Conservation (phyloP, 306 rosid genomes). For the Vigna radiata region DNA sequence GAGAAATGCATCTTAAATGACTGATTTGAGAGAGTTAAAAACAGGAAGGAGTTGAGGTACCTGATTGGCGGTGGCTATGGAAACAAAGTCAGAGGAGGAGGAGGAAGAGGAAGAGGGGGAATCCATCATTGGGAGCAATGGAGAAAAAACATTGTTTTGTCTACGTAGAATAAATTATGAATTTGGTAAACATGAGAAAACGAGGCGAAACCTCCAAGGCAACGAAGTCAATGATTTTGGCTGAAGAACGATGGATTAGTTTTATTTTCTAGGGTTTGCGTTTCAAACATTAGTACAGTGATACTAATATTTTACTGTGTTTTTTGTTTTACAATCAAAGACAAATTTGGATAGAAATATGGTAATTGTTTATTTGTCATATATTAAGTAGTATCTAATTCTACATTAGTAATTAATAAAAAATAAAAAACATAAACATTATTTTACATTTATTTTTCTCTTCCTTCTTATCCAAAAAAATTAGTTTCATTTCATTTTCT, state of each 20-base stretch:
- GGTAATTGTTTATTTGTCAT: too few relatives aligned
- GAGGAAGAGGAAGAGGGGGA: slow-evolving; percentile 69
- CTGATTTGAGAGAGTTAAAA: not conserved
- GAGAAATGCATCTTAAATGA: slow-evolving; percentile 12
- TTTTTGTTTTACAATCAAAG: not conserved
- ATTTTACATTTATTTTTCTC: not conserved
- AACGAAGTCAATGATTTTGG: slow-evolving; percentile 40
- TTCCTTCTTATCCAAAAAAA: not conserved
- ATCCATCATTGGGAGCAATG: slow-evolving; percentile 56
- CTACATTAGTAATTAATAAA: too few relatives aligned
- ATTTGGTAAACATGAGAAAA: slow-evolving; percentile 31
- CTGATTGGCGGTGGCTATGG: slow-evolving; percentile 66
- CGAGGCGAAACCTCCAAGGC: slow-evolving; percentile 35
- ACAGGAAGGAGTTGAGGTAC: slow-evolving; percentile 31
- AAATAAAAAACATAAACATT: too few relatives aligned
- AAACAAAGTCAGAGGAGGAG: slow-evolving; percentile 65
- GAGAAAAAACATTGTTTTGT: slow-evolving; percentile 48
- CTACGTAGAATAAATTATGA: slow-evolving; percentile 1
- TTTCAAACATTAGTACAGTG: slow-evolving; percentile 6
- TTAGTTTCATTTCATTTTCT: not conserved
- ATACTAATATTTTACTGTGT: not conserved
- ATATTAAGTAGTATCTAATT: too few relatives aligned
- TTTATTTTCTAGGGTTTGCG: slow-evolving; percentile 32
- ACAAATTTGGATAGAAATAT: not conserved
- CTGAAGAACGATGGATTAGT: not conserved